Conservation (phyloP, 2,329 filamentous ascomycete genomes). For the Daldinia sp. region DNA sequence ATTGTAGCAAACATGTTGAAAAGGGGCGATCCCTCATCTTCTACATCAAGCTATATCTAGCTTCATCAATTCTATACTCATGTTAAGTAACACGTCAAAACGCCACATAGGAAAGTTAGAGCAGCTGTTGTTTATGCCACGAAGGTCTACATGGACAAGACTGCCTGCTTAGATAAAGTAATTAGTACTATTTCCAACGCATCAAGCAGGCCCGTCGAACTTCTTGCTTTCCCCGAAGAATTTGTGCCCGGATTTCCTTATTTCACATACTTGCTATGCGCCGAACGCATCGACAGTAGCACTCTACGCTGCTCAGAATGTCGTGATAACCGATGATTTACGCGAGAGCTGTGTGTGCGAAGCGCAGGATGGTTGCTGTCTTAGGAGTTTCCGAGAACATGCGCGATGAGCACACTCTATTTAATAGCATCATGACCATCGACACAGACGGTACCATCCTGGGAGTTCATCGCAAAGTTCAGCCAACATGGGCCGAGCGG, state of each 20-base stretch:
- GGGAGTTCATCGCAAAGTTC: slow-evolving; percentile 46
- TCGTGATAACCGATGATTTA: slow-evolving; percentile 25
- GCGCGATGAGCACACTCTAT: slow-evolving; percentile 40
- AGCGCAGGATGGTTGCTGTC: slow-evolving; percentile 9
- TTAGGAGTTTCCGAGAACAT: slow-evolving; percentile 33
- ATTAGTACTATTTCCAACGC: slow-evolving; percentile 26
- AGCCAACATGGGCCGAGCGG: slow-evolving; percentile 46
- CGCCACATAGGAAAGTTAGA: slow-evolving; percentile 31
- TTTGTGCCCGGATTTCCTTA: slow-evolving; percentile 40
- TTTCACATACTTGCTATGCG: slow-evolving; percentile 28
- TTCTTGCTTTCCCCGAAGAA: slow-evolving; percentile 37
- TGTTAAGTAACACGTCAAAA: too few species aligned
- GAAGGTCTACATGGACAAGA: slow-evolving; percentile 38
- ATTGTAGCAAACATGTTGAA: too few species aligned
- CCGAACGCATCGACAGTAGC: slow-evolving; percentile 27
- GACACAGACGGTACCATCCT: slow-evolving; percentile 41
- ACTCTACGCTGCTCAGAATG: slow-evolving; percentile 28
- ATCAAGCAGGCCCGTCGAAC: slow-evolving; percentile 18
- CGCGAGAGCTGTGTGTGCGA: slow-evolving; percentile 22
- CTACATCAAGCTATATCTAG: too few species aligned
- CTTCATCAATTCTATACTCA: too few species aligned
- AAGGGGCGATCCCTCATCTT: background rate
- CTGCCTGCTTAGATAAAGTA: slow-evolving; percentile 29
- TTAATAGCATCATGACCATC: slow-evolving; percentile 45
- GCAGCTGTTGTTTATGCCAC: slow-evolving; percentile 34